phyloP scores from a whole-genome alignment of 306 rosid species.

The Gastrolobium bilobum region DNA sequence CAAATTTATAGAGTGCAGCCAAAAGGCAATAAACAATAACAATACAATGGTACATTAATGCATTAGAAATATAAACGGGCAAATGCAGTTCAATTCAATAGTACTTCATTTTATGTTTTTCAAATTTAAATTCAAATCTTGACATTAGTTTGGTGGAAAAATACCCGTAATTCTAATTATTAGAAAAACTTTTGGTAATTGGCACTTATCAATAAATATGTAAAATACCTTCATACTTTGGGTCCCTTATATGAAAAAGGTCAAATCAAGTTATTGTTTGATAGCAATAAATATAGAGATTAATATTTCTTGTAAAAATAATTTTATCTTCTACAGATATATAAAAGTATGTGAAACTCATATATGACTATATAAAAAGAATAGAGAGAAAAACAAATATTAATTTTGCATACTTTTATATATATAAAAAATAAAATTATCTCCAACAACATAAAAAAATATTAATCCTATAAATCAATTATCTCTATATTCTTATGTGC shows the following conservation, averaged over 20 bases:
- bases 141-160: not conserved
- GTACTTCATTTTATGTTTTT: not conserved
- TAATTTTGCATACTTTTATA: too few relatives aligned
- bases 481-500: not conserved
- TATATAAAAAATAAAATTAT: too few relatives aligned
- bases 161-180: not conserved
- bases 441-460: too few relatives aligned
- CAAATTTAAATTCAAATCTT: constrained; percentile 26
- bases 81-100: not conserved
- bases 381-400: too few relatives aligned
- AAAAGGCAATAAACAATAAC: constrained; percentile 29
- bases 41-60: not conserved
- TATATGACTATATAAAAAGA: too few relatives aligned
- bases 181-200: not conserved
- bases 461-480: not conserved
- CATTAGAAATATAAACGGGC: not conserved
- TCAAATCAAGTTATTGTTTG: constrained; percentile 11
- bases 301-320: too few relatives aligned
- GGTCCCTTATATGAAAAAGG: not conserved
- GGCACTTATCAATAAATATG: not conserved
- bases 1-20: not conserved
- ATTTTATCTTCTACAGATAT: too few relatives aligned
- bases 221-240: constrained; percentile 3
- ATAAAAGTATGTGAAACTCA: too few relatives aligned
- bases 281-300: not conserved